Evolutionary conservation across 2,329 filamentous ascomycete genomes (phyloP), one percentile per base, ranked within the genome.

Genomic region (Pseudogymnoascus sp.): DNA sequence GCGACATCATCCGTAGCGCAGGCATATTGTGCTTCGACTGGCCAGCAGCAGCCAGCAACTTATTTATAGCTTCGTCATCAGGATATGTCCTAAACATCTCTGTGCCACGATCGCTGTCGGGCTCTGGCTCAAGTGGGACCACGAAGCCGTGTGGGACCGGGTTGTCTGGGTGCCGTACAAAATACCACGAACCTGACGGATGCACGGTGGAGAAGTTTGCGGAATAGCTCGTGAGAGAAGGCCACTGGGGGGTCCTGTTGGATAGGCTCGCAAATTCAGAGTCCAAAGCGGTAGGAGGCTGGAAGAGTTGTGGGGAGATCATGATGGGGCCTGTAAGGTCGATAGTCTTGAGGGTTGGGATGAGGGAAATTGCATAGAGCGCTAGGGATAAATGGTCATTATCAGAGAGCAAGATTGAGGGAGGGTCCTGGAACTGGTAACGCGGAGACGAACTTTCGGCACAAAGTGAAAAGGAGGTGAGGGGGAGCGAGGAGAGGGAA

Each of bases 221-320:
- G 6, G 25, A 41, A 39, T 47, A 62, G 16, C 12, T 20, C 28
- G 22, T 28, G 54, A 62, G 60, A 32, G 39, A 39, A 11, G 35
- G 60, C 60, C 60, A 62, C 4, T 32, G 47, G 14, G 47, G 28
- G 16, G 28, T 2, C 47, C 7, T 32, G 16, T 18, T 54, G 47
- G 47, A n/a, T 34, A 54, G n/a, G 11, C 47, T 20, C 28, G 47
- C 25, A 3, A 54, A 54, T 54, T 16, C 47, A 9, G 47, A 4
- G n/a, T 54, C 47, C 8, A 54, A 8, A 32, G 28, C 9, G 28
- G 28, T 11, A 32, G 32, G 37, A 18, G 54, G 32, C 28, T 54
- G 35, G 34, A 60, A 62, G 14, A 62, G 60, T 12, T 22, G 54
- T n/a, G 57, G 38, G 16, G 60, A 62, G 18, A 62, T 54, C 47